Evolutionary conservation across 139 green algal genomes (phyloP), one percentile per base, ranked within the genome.

Genomic region (Trebouxia sp.): DNA sequence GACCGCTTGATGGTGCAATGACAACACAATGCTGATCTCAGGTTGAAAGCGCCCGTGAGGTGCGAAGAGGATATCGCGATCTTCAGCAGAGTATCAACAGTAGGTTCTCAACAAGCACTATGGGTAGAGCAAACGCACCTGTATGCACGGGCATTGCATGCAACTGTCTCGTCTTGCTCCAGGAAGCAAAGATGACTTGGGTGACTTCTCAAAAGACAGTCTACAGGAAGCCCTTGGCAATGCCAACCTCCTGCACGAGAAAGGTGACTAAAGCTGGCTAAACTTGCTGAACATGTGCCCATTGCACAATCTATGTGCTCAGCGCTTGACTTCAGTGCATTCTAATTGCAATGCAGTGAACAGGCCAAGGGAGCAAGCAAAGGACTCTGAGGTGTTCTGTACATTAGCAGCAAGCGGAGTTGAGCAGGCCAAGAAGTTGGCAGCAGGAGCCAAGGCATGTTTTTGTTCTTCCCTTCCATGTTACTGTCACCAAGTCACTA

Each of bases 381-480:
- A 77, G 26, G 69, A 77, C 30, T 51, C 69, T 41, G 69, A 77
- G 41, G 41, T 53, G 7, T 77, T 77, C 5, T 77, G 41, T 26
- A 51, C 24, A 15, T 41, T 77, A 15, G 43, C 69, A 41, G 69
- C 42, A 14, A 56, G 42, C 39, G 69, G 69, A 38, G 42, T 51
- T 53, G 43, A 77, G 41, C 69, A 53, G 42, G 69, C 69, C 24
- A 51, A 77, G 69, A 77, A 77, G 69, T 41, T 77, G 69, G 69
- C 43, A 53, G 69, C 69, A n/a, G 69, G 69, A 38, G 43, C 42
- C 20, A 77, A 77, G 39, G 69, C 55, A 6, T 6, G 24, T 26
- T 41, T 15, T 24, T 17, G 6, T 20, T 12, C 9, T n/a, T 3
- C 20, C 51, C 3, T 24, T 28, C 3, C 38, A 76, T 56, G 14